Percentiles rank a stretch among this genome's conserved stretches.
phyloP scores from a whole-genome alignment of 805 yeast species.

The Scheffersomyces ergatensis region DNA sequence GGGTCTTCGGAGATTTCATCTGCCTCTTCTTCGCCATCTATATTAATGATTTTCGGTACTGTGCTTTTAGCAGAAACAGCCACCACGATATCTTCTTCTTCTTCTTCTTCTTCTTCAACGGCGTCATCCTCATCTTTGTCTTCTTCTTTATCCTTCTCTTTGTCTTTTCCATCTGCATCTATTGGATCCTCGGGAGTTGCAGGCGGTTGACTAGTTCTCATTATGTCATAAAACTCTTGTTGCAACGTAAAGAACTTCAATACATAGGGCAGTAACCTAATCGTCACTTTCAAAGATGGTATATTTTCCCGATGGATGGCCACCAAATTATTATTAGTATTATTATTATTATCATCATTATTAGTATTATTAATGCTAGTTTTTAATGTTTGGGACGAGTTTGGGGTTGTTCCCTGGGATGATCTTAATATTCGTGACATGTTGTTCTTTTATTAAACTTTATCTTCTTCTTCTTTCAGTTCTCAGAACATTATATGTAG shows the following conservation, averaged over 20 bases:
- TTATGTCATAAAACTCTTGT: neutral
- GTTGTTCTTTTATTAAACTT: no score
- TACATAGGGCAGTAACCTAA: neutral
- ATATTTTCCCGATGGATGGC: neutral
- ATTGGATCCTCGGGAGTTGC: neutral
- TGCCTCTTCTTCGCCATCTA: slow-evolving; percentile 2
- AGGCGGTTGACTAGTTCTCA: neutral
- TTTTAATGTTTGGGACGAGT: no score
- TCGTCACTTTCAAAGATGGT: neutral
- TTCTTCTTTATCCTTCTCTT: neutral
- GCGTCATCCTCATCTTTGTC: neutral
- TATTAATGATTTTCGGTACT: neutral
- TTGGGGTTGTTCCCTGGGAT: neutral
- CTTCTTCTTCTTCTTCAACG: neutral
- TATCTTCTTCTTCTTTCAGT: no score
- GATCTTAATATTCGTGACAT: neutral
- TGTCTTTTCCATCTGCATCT: neutral
- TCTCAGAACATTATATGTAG: no score
- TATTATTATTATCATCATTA: no score
- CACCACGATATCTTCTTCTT: neutral
- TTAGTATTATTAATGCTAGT: no score
- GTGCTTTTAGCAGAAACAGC: neutral
- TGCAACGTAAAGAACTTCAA: neutral
- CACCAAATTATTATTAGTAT: neutral
- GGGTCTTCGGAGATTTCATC: slow-evolving; percentile 5